phyloP scores from a whole-genome alignment of 768 basidiomycete species.

The Saitozyma sp. region DNA sequence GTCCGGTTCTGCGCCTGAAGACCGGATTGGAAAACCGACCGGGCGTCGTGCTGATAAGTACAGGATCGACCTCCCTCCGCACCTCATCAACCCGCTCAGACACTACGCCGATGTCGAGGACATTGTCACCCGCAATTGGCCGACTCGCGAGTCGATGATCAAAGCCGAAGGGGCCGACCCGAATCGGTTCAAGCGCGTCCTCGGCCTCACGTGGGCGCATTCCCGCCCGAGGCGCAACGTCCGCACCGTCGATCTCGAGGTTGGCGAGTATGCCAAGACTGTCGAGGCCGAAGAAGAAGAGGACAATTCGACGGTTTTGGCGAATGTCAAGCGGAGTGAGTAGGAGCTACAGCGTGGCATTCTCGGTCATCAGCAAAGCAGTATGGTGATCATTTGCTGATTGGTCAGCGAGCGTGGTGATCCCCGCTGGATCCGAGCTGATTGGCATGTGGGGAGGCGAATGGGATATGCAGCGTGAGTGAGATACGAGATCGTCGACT shows the following conservation, averaged over 20 bases:
- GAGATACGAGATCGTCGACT: too few relatives aligned
- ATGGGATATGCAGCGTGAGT: conserved; percentile 48
- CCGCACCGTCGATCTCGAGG: conserved; percentile 39
- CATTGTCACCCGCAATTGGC: conserved; percentile 41
- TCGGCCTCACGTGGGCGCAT: conserved; percentile 46
- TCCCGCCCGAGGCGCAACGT: conserved; percentile 33
- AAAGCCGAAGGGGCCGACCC: conserved; percentile 36
- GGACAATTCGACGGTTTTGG: conserved; percentile 41
- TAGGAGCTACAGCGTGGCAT: not conserved
- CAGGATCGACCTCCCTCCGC: conserved; percentile 41
- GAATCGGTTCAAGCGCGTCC: conserved; percentile 38
- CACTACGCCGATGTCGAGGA: conserved; percentile 42
- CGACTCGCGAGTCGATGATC: conserved; percentile 42
- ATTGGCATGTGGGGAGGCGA: conserved; percentile 50
- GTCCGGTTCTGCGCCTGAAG: not conserved
- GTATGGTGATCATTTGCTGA: not conserved
- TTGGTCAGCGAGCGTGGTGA: conserved; percentile 28
- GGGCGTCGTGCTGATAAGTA: conserved; percentile 5
- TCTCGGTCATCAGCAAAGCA: too few relatives aligned
- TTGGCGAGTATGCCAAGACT: conserved; percentile 33
- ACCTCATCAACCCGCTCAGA: conserved; percentile 30
- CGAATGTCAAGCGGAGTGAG: conserved; percentile 46
- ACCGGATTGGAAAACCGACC: not conserved
- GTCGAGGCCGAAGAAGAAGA: conserved; percentile 30
- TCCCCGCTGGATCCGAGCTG: conserved; percentile 44